phyloP scores from a whole-genome alignment of 805 yeast species.

The Lachancea sp. region DNA sequence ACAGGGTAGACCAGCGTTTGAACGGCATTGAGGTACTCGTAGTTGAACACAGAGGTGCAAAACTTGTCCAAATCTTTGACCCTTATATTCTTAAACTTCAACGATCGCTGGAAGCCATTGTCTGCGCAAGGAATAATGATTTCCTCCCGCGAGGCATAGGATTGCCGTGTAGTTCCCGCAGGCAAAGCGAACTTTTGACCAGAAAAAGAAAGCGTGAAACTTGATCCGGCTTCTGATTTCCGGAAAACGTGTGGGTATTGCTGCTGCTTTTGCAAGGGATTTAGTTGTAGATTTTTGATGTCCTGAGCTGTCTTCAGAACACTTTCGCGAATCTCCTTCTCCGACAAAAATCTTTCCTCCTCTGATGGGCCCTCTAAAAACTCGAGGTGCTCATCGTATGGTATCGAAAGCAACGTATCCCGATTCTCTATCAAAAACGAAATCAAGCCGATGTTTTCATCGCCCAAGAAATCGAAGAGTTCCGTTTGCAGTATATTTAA shows the following conservation, averaged over 20 bases:
- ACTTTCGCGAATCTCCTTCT: constrained; percentile 49
- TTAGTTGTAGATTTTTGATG: constrained; percentile 44
- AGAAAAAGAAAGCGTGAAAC: constrained; percentile 60
- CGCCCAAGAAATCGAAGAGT: constrained; percentile 76
- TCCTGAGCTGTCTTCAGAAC: constrained; percentile 44
- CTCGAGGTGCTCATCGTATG: background rate
- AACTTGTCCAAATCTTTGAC: constrained; percentile 63
- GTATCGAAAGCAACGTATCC: constrained; percentile 3
- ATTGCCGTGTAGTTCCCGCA: constrained; percentile 63
- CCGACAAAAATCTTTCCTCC: constrained; percentile 38
- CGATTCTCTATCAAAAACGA: constrained; percentile 33
- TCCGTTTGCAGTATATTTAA: constrained; percentile 57
- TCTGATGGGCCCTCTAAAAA: background rate
- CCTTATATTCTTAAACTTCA: constrained; percentile 45
- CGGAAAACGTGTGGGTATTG: constrained; percentile 85
- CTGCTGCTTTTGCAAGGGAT: constrained; percentile 40
- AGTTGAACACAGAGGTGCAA: constrained; percentile 81
- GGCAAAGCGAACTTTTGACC: constrained; percentile 82
- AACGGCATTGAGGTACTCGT: constrained; percentile 72
- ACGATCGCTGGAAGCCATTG: constrained; percentile 33
- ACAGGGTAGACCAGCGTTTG: constrained; percentile 88
- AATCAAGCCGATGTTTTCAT: constrained; percentile 77
- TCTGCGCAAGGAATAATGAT: constrained; percentile 73
- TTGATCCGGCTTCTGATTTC: constrained; percentile 51
- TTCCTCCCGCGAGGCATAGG: constrained; percentile 66